Base-by-base conservation (phyloP, 148 eudicot species). In the Amaranthus cruentus region DNA sequence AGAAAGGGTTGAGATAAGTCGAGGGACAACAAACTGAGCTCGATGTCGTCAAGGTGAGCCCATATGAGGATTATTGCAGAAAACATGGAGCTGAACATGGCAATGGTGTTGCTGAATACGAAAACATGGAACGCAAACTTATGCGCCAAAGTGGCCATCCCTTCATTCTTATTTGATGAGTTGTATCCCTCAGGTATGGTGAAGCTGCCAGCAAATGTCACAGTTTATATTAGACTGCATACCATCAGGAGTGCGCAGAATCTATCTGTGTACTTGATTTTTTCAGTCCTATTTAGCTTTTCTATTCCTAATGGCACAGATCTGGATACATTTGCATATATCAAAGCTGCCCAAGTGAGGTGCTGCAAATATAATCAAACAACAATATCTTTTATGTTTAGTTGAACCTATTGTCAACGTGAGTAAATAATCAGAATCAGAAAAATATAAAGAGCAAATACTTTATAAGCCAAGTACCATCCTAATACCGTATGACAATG, bases 321-420 rank as follows among this genome's bases (percentile, higher is more conserved):
- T 62, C 18, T 47, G 6, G 69, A 28, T 73, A 68, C 76, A 28
- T 66, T 51, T 4, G 51, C 69, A 62, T 62, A 52, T 42, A 7
- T 28, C 52, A 73, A n/a, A 46, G 66, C 69, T 4, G 43, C 1
- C 76, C 76, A 58, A 28, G 76, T 73, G 62, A 73, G 57, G 11
- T 70, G 66, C 76, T 52, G 69, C 74, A 52, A 18, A 52, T 7
- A 47, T 13, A 15, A n/a, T 7, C 15, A 65, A 42, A 11, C 4
- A 14, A n/a, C 6, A 13, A 3, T 38, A 13, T 28, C 0, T 28
- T 28, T 28, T 0, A 28, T 1, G n/a, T 28, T 28, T 28, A 28
- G 0, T 28, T 28, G 38, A 28, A 28, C 38, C 38, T 28, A 28
- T 28, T 28, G 38, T 28, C 38, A 28, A 28, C 2, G 38, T 28